Evolutionary conservation across 371 early-diverging fungal genomes (phyloP), one percentile per base, ranked within the genome.

Genomic region (Mortierella sp.): DNA sequence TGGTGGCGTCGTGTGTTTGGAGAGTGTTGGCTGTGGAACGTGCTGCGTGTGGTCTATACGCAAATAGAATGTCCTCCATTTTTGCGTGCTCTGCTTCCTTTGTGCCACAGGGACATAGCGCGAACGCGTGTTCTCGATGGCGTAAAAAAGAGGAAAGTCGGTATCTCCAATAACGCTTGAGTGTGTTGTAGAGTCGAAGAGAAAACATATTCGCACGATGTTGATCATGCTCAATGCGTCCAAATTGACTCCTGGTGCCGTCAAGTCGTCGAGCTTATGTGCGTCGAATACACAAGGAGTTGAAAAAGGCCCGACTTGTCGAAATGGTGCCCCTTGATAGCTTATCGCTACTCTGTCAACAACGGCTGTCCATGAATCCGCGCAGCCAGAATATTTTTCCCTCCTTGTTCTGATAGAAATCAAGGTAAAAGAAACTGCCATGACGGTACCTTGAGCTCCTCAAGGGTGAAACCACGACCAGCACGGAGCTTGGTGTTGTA

Each of bases 401-500:
- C 48, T 45, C 16, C 50, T 45, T 34, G 57, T 28, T 21, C 31
- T 26, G 31, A 79, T 73, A 42, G 60, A 80, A n/a, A 28, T 24
- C 80, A 44, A 70, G n/a, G 65, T 42, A 42, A 75, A 63, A 60
- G 50, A 50, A 6, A 38, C 42, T 38, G 42, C n/a, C 21, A 26
- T 38, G 26, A 42, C 45, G 65, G 74, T 91, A 97, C 97, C 97
- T 98, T 96, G 81, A 99, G 94, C 93, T 99, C 99, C 83, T 97
- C 99, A 70, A 97, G 91, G 79, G 99, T 99, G 95, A 99, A 99
- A 82, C 99, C 99, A 89, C 98, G 95, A 81, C 99, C 99, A 84
- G 96, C 94, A 88, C 99, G 95, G 84, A 99, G 92, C 95, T 99
- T 99, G 92, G 93, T 96, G 97, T 99, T 99, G 97, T 99, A 99